Base-by-base conservation (phyloP, 306 rosid genomes). In the Fragaria vesca region DNA sequence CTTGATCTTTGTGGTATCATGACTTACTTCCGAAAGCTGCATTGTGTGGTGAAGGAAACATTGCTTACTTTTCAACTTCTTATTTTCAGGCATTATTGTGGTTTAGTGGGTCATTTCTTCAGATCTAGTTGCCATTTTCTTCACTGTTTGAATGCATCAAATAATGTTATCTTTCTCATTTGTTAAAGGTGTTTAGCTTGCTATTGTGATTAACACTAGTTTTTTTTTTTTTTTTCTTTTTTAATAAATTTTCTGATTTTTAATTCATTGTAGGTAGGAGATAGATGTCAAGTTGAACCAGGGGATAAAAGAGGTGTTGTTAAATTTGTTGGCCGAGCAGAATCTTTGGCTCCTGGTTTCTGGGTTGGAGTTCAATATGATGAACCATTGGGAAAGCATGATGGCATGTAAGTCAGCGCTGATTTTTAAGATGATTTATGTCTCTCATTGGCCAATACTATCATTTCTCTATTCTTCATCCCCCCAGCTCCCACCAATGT, bases 341-440 rank as follows among this genome's bases (percentile, higher is more conserved):
- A 92, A 79, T 54, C 94, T 36, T 78, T 94, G 83, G 91, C 93
- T 81, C 92, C 90, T 83, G 98, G 98, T 85, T 89, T 89, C 79
- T 94, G 98, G 98, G 85, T 94, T 76, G 98, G 98, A 72, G 87
- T 94, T 48, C 96, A 94, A 73, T 94, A 92, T 71, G 98, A 94
- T 85, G 98, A 94, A 89, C 98, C 98, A 30, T 79, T 92, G 89
- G 98, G 98, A 76, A 94, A 92, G 80, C 93, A 94, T 50, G 98
- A 94, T 83, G 98, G 98, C 94, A 79, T 81, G 98, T 94, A 86
- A 92, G 96, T 71, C 15, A 21, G 24, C 72, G 40, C 34, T 69
- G 58, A 62, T 21, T n/a, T 51, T 12, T 26, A 42, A 21, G 1
- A 2, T 1, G 77, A 32, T 30, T 48, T 2, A 78, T n/a, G 26